Conservation (phyloP, 495 filamentous ascomycete genomes). For the Sabuloglossum arenarium region DNA sequence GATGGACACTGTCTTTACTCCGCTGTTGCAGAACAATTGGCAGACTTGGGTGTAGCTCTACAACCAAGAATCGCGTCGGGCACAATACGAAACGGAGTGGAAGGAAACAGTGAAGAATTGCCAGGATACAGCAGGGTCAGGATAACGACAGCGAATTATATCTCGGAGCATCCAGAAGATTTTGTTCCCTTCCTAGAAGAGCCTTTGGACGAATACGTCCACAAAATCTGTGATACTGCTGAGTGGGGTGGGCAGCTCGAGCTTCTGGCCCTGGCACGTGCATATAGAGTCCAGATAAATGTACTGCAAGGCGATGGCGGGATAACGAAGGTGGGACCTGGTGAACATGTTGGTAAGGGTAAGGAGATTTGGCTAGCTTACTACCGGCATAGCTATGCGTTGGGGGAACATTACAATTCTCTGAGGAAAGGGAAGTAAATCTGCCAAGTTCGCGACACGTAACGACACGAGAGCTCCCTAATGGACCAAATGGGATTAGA, state of each 20-base stretch:
- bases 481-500: neutral
- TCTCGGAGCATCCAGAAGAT: slow-evolving; percentile 33
- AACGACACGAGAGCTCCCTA: neutral
- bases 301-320: slow-evolving; percentile 65
- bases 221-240: slow-evolving; percentile 65
- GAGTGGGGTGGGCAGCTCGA: slow-evolving; percentile 96
- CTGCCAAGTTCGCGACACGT: neutral
- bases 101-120: neutral
- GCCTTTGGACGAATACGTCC: slow-evolving; percentile 48
- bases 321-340: slow-evolving; percentile 51
- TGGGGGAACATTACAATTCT: slow-evolving; percentile 96
- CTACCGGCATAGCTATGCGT: slow-evolving; percentile 75
- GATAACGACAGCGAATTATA: slow-evolving; percentile 33
- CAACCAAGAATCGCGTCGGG: slow-evolving; percentile 17
- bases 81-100: slow-evolving; percentile 3
- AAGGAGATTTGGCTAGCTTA: slow-evolving; percentile 77
- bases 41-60: slow-evolving; percentile 23
- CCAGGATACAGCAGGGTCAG: slow-evolving; percentile 24
- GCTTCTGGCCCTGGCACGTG: slow-evolving; percentile 61
- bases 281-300: slow-evolving; percentile 63
- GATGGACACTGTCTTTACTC: slow-evolving; percentile 96
- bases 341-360: slow-evolving; percentile 18
- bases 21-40: slow-evolving; percentile 70
- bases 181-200: slow-evolving; percentile 66
- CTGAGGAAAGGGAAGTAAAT: slow-evolving; percentile 21